Evolutionary conservation across 2,329 filamentous ascomycete species (phyloP), one percentile per base, ranked within the genome.

Genomic region (Clonostachys rosea): DNA sequence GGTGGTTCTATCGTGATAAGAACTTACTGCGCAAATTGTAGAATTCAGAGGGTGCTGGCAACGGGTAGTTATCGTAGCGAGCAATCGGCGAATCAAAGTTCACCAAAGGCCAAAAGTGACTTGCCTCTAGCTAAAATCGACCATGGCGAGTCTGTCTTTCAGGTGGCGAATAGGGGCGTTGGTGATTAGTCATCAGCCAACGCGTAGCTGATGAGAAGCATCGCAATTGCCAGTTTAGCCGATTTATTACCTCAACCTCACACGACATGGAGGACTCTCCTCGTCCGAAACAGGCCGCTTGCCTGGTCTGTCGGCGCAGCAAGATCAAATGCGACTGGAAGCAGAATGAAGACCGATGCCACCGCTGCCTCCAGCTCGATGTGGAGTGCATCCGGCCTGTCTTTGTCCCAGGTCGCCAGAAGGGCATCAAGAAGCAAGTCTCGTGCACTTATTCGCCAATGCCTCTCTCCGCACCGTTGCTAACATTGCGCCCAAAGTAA

Each of bases 321-420:
- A 87, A 87, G 69, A 83, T 85, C 56, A 81, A 81, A 54, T 87
- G 84, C 63, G 78, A 82, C 50, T 78, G 81, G 54, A 71, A 73
- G 40, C 62, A 69, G 17, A 71, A 70, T 40, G 71, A 78, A 49
- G 57, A 67, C 17, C 69, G 73, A 24, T 87, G 84, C 60, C 81
- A 81, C 53, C 75, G 81, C 61, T 87, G 84, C 60, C 67, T 72
- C 46, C 75, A 81, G 56, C 67, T 76, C 8, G 71, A 76, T 34
- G 60, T 68, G 13, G 81, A 87, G 49, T 89, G 86, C 59, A 69
- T 87, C 6, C 80, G 87, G 3, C 85, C 78, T n/a, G 78, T 78
- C n/a, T 87, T 88, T 58, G 84, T 88, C 51, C 77, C 87, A 5
- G 86, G 86, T 8, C 73, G 86, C 44, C 84, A 87, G 58, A 89